These are phyloP conservation scores for Colletotrichum chrysophilum DNA, from an alignment of 2,329 filamentous ascomycete species.

Conservation along the genomic window DNA sequence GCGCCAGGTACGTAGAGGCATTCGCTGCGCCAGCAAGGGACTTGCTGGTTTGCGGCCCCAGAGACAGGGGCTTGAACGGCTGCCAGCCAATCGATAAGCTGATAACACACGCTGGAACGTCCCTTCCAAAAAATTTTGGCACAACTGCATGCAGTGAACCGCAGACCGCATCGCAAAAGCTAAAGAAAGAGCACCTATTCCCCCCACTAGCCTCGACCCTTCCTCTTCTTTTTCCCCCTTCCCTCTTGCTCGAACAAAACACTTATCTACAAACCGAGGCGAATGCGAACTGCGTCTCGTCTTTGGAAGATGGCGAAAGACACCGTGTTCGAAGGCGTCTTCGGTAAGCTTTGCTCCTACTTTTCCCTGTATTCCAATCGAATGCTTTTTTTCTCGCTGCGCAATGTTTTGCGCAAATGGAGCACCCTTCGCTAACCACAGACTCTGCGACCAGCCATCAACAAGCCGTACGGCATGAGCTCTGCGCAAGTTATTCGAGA, in stretches of 20 bases:
- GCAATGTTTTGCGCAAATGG: background rate
- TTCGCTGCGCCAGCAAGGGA: background rate
- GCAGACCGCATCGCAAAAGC: conserved; percentile 15
- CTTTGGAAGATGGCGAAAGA: conserved; percentile 58
- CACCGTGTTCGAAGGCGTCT: conserved; percentile 60
- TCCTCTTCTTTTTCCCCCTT: background rate
- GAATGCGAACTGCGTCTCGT: conserved; percentile 35
- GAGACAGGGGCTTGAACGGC: background rate
- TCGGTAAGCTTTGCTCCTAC: conserved; percentile 48
- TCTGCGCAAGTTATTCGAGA: conserved; percentile 92
- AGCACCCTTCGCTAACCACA: background rate
- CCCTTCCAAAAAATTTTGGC: conserved; percentile 16
- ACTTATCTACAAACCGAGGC: background rate
- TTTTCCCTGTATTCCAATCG: background rate
- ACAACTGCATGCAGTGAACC: conserved; percentile 14
- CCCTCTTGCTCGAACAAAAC: background rate
- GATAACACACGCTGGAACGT: conserved; percentile 12
- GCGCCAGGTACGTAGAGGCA: background rate
- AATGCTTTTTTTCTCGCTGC: background rate
- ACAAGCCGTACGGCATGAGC: conserved; percentile 87
- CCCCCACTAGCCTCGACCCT: background rate
- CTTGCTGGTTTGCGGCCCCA: background rate
- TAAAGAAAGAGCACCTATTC: conserved; percentile 1
- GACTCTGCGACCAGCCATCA: conserved; percentile 68
- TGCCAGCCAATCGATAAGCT: conserved; percentile 16